A percentile compares a stretch with the other conserved stretches of the same genome.
Conservation (phyloP, 192 early-diverging fungal genomes). For the Coemansia sp. region DNA sequence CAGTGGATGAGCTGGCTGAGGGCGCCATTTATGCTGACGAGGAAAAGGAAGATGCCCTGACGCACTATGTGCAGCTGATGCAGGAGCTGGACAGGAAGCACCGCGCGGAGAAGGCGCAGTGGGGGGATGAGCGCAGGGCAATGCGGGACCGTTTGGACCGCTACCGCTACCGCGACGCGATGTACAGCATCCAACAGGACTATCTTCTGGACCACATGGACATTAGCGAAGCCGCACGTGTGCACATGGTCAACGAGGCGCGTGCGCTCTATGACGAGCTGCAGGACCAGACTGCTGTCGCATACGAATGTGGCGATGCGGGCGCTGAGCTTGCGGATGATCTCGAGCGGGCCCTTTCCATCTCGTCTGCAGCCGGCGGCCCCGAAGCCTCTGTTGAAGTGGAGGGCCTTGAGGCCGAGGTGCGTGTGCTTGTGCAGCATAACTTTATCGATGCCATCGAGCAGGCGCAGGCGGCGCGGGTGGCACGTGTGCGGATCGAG, state of each 20-base stretch:
- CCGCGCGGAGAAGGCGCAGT: constrained; percentile 28
- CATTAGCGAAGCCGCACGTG: constrained; percentile 36
- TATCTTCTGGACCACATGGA: constrained; percentile 16
- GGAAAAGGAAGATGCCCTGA: constrained; percentile 16
- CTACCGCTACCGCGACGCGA: constrained; percentile 25
- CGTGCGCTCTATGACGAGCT: constrained; percentile 37
- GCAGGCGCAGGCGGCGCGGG: constrained; percentile 19
- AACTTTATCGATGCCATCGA: constrained; percentile 26
- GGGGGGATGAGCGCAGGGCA: constrained; percentile 24
- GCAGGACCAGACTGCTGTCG: constrained; percentile 25
- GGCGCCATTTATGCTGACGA: constrained; percentile 6
- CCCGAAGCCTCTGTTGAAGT: background rate
- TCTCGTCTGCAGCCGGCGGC: background rate
- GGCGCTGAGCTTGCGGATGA: constrained; percentile 25
- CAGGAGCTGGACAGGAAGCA: constrained; percentile 25
- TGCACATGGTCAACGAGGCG: constrained; percentile 47
- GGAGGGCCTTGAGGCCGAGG: constrained; percentile 4
- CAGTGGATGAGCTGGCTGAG: constrained; percentile 11
- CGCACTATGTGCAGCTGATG: constrained; percentile 31
- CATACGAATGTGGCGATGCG: constrained; percentile 21
- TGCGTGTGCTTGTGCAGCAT: constrained; percentile 13
- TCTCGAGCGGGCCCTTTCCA: constrained; percentile 14
- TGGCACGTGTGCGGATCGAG: constrained; percentile 7
- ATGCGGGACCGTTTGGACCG: constrained; percentile 32
- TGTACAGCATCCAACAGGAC: constrained; percentile 24